A percentile compares a stretch with the other conserved stretches of the same genome.
These are phyloP conservation scores for Artemisia argyi DNA, from an alignment of 129 eudicot genomes.

Conservation along the genomic window DNA sequence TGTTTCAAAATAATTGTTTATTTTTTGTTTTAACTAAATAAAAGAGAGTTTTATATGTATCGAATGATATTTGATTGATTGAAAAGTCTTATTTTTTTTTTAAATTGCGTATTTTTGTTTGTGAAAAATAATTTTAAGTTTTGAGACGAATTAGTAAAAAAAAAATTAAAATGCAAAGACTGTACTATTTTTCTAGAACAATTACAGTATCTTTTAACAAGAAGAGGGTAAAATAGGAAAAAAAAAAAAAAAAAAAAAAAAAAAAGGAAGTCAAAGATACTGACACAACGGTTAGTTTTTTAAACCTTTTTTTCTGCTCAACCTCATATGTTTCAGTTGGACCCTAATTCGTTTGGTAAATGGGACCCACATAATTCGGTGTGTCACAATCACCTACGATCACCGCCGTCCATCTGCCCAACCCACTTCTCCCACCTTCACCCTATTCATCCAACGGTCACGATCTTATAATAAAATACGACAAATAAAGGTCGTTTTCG, in stretches of 20 bases:
- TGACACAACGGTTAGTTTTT: conserved; percentile 33
- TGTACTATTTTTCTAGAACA: no score
- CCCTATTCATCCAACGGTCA: conserved; percentile 29
- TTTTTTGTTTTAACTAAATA: no score
- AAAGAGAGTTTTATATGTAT: no score
- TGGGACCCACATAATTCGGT: conserved; percentile 23
- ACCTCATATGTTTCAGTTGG: neutral
- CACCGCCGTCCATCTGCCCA: conserved; percentile 29
- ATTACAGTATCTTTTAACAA: neutral
- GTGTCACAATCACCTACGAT: conserved; percentile 10
- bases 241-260: neutral
- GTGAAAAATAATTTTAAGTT: no score
- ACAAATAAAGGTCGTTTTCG: conserved; percentile 32
- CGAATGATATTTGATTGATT: no score
- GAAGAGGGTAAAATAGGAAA: neutral
- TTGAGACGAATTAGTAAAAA: no score
- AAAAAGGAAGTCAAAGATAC: neutral
- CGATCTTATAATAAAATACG: conserved; percentile 8
- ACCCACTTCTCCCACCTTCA: conserved; percentile 21
- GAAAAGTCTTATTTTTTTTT: no score
- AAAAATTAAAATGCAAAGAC: no score
- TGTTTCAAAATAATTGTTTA: no score
- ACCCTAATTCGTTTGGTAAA: conserved; percentile 29
- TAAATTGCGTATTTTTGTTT: no score
- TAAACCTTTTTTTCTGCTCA: neutral